Evolutionary conservation across 1,139 yeast genomes (phyloP), one percentile per base, ranked within the genome.

Genomic region (Suhomyces choctaworum): DNA sequence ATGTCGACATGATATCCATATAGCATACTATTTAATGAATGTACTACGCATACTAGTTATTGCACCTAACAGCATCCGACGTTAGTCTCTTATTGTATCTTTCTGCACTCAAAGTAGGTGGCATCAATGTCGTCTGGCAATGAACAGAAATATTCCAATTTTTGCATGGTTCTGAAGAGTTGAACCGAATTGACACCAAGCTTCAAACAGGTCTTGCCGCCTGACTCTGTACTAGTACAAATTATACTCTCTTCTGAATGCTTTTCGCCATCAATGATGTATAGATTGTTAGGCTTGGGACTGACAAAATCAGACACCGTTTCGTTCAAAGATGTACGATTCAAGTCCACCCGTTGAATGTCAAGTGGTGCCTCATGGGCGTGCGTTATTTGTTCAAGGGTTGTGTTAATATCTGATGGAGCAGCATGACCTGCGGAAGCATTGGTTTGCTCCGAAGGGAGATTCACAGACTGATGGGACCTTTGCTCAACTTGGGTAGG

Each of bases 61-160:
- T n/a, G n/a, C n/a, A n/a, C n/a, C n/a, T n/a, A n/a, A n/a, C n/a
- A n/a, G n/a, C n/a, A n/a, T n/a, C n/a, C n/a, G n/a, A n/a, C n/a
- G n/a, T n/a, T n/a, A n/a, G n/a, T n/a, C n/a, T n/a, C n/a, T 22
- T 27, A 57, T 25, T 45, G 46, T 27, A 70, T 70, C 47, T 68
- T 67, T 40, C 76, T 56, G 51, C 76, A 70, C 48, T 70, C 76
- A 44, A 70, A 70, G 48, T 70, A 69, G 7, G 76, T 70, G 27
- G 75, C 73, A 42, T 66, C 63, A 32, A 70, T 62, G 39, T 69
- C 73, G 39, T 69, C 68, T 2, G 76, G 74, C 42, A 70, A 65
- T 3, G 73, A 66, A 42, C 75, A 70, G 44, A 69, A 68, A 43
- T 69, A 69, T 29, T 68, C 73, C 30, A 66, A 53, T 28, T 55